phyloP scores from a whole-genome alignment of 441 rosid genomes.

The Pelargonium cotyledonis region DNA sequence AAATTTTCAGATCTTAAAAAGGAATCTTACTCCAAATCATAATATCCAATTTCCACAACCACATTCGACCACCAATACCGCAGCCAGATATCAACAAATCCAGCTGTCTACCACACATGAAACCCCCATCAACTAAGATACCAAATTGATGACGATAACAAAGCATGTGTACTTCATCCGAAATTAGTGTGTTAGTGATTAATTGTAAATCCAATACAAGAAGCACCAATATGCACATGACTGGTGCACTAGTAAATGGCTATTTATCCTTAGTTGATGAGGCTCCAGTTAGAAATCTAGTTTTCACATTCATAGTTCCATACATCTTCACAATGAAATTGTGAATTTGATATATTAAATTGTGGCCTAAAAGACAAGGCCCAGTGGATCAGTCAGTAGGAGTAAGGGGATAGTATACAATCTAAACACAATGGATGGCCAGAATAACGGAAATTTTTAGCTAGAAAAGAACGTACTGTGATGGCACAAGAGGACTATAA shows the following conservation, averaged over 20 bases:
- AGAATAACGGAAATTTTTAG: not conserved
- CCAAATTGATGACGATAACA: not conserved
- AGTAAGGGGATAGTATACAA: not conserved
- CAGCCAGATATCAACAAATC: too few relatives aligned
- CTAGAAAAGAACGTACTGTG: slow-evolving; percentile 40
- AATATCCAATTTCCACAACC: slow-evolving; percentile 1
- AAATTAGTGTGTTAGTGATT: not conserved
- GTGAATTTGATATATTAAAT: not conserved
- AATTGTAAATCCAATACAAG: not conserved
- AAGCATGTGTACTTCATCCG: not conserved
- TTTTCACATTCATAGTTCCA: not conserved
- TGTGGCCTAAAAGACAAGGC: not conserved
- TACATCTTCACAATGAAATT: not conserved
- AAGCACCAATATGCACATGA: not conserved
- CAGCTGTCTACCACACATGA: too few relatives aligned
- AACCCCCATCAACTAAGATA: not conserved
- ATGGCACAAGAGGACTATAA: slow-evolving; percentile 60
- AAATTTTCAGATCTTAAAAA: not conserved
- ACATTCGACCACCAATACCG: not conserved
- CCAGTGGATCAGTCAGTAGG: not conserved
- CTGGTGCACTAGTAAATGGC: not conserved
- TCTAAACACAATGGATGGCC: not conserved
- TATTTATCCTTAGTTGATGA: not conserved
- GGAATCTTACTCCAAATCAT: not conserved
- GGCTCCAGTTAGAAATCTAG: not conserved